Conservation (phyloP, 495 filamentous ascomycete genomes). For the Hapsidospora chrysogenum region DNA sequence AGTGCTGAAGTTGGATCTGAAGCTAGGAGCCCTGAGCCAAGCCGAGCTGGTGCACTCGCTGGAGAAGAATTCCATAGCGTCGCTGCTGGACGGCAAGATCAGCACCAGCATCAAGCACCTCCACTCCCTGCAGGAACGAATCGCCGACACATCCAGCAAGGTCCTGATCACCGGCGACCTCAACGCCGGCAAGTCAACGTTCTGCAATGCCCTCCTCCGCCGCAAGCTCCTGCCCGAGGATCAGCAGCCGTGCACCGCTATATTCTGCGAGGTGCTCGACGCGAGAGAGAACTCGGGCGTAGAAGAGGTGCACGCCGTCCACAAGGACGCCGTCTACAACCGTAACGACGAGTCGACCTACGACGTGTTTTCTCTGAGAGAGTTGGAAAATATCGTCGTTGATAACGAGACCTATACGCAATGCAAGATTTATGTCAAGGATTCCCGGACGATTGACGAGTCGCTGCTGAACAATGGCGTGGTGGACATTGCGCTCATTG, state of each 20-base stretch:
- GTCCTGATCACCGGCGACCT: slow-evolving; percentile 94
- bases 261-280: slow-evolving; percentile 95
- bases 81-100: slow-evolving; percentile 85
- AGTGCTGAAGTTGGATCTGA: slow-evolving; percentile 83
- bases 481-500: slow-evolving; percentile 93
- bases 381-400: slow-evolving; percentile 77
- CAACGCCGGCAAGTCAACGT: slow-evolving; percentile 96
- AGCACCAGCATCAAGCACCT: slow-evolving; percentile 84
- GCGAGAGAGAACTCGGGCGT: slow-evolving; percentile 74
- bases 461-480: slow-evolving; percentile 94
- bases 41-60: slow-evolving; percentile 91
- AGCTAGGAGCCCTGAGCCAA: slow-evolving; percentile 71
- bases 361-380: slow-evolving; percentile 56
- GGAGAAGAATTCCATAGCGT: slow-evolving; percentile 78
- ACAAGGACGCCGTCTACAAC: slow-evolving; percentile 61
- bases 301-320: slow-evolving; percentile 92
- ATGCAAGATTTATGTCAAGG: slow-evolving; percentile 93
- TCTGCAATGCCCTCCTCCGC: slow-evolving; percentile 88
- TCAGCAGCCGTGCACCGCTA: slow-evolving; percentile 96
- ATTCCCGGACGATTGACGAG: slow-evolving; percentile 79
- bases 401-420: slow-evolving; percentile 79
- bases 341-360: slow-evolving; percentile 89
- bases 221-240: slow-evolving; percentile 91
- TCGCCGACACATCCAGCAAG: slow-evolving; percentile 95
- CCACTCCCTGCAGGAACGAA: slow-evolving; percentile 69